Evolutionary conservation across 2,329 filamentous ascomycete species (phyloP).

Genomic region (Arachnomyces sp.): DNA sequence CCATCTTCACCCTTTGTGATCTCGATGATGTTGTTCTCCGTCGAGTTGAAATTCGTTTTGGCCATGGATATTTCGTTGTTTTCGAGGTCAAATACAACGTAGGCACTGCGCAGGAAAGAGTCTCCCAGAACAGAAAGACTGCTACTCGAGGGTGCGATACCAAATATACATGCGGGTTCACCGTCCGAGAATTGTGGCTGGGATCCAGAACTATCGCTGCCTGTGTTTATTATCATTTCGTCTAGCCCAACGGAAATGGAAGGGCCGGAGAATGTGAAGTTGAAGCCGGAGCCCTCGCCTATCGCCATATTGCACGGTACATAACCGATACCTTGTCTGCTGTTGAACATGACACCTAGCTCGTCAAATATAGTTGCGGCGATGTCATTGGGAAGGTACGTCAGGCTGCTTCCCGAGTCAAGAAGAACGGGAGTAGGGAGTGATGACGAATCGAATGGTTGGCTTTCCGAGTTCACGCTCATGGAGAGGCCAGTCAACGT

Average conservation of each 20-base stretch:
- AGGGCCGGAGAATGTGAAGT: conserved; percentile 48
- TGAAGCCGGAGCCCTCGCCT: conserved; percentile 36
- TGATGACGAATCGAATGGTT: conserved; percentile 12
- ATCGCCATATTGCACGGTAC: conserved; percentile 45
- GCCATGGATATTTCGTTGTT: conserved; percentile 66
- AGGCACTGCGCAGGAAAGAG: conserved; percentile 67
- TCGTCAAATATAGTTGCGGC: conserved; percentile 48
- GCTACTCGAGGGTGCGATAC: conserved; percentile 52
- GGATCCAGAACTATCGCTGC: conserved; percentile 39
- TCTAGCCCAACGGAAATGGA: conserved; percentile 47
- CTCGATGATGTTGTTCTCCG: conserved; percentile 41
- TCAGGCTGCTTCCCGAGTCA: conserved; percentile 62
- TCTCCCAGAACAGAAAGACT: conserved; percentile 61
- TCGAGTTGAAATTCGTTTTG: conserved; percentile 57
- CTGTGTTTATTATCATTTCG: conserved; percentile 56
- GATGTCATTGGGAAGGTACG: conserved; percentile 54
- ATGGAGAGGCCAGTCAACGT: conserved; percentile 56
- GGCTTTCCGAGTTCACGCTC: conserved; percentile 15
- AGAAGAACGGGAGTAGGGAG: conserved; percentile 56
- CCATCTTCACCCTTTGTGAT: conserved; percentile 41
- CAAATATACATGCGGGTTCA: conserved; percentile 56
- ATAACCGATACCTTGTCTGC: conserved; percentile 43
- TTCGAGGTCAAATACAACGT: conserved; percentile 66
- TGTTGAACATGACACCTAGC: conserved; percentile 54
- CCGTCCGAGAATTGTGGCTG: conserved; percentile 49